Percentiles rank a stretch among this genome's conserved stretches.
Evolutionary conservation across 164 flowering plant genomes (phyloP).

Genomic region (Houttuynia cordata): DNA sequence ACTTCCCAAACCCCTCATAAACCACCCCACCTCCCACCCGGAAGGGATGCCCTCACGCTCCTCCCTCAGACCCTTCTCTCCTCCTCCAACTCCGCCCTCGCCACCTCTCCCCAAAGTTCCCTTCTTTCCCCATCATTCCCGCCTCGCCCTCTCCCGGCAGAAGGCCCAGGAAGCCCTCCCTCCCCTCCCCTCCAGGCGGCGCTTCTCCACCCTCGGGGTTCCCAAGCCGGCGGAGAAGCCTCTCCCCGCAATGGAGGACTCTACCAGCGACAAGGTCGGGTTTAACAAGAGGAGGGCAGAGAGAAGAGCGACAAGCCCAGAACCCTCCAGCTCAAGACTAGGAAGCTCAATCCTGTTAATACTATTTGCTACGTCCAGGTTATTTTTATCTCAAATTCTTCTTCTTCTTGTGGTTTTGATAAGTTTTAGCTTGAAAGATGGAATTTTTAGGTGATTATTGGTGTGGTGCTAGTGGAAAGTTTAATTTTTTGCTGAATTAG

Average conservation of each 20-base stretch:
- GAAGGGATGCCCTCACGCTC: not conserved
- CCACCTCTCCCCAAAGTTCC: not conserved
- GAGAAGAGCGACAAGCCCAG: constrained; percentile 46
- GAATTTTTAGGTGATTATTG: too few relatives aligned
- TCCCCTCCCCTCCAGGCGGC: constrained; percentile 13
- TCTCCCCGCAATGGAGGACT: constrained; percentile 20
- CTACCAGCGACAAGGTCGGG: constrained; percentile 7
- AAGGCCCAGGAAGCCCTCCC: not conserved
- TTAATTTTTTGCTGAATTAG: not conserved
- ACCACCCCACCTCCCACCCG: too few relatives aligned
- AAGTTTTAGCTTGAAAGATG: too few relatives aligned
- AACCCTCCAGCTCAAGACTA: constrained; percentile 46
- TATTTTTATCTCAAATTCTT: not conserved
- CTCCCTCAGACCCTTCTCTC: not conserved
- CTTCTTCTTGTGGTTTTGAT: not conserved
- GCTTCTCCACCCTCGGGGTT: constrained; percentile 20
- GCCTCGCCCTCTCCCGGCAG: not conserved
- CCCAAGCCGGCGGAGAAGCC: constrained; percentile 15
- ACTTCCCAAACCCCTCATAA: too few relatives aligned
- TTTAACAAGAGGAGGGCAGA: constrained; percentile 73
- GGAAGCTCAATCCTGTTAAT: constrained; percentile 70
- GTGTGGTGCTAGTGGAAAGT: not conserved
- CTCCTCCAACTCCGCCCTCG: not conserved
- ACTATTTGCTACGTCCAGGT: constrained; percentile 89
- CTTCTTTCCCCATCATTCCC: not conserved